Evolutionary conservation across 1,284 basidiomycete genomes (phyloP), one percentile per base, ranked within the genome.

Genomic region (Cryptococcus floricola): DNA sequence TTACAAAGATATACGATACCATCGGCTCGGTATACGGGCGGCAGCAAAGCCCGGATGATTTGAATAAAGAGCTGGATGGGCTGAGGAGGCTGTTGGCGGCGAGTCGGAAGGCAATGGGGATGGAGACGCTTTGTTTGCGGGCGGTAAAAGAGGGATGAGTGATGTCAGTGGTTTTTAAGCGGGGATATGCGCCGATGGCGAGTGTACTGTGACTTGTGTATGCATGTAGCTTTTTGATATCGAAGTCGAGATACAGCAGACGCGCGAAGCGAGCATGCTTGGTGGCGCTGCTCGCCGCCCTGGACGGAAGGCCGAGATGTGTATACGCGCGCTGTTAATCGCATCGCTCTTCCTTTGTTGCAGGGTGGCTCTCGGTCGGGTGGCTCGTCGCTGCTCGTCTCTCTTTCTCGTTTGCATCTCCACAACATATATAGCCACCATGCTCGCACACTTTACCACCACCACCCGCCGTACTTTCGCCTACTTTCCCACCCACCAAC

Each of bases 1-100:
- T 98, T 27, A 89, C 90, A 43, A 87, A 93, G 57, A 83, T 98
- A 39, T 99, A 98, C 80, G 89, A 88, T 70, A 91, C 88, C 66
- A 97, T 99, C 67, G 93, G 91, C 23, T 85, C 90, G 71, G 88
- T 90, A 27, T 98, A 98, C 77, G 82, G 86, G 28, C 85, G 89
- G 44, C 90, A 65, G 52, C 68, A 69, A 64, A 39, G 60, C 47
- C 55, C 70, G 64, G 88, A 91, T 74, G 88, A 88, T 64, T 79
- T 91, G 55, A 88, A 91, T 73, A 81, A 80, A n/a, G 89, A 94
- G 68, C 81, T 98, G 49, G 93, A 97, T 66, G 86, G 86, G 7
- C 87, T 98, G 51, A 94, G 94, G 80, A 87, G 87, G 78, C 92
- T 89, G 25, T 78, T 98, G 56, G 84, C 87, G 45, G 89, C 93